Base-by-base conservation (phyloP, 192 early-diverging fungal species). In the Obelidium mucronatum region DNA sequence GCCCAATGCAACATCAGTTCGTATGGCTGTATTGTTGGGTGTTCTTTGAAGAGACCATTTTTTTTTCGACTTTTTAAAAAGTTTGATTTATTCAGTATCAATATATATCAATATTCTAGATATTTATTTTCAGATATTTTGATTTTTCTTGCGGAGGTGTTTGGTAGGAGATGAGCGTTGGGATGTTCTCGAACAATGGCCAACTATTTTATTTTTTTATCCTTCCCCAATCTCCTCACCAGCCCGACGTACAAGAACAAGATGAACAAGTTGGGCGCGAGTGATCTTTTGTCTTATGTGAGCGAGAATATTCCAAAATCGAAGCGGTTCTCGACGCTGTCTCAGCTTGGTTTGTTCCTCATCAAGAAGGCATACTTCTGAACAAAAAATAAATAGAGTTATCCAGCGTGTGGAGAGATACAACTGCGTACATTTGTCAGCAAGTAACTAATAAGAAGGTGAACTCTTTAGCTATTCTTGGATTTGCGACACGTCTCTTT, bases 231-330 rank as follows among this genome's bases (percentile, higher is more conserved):
- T 17, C 19, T 34, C 13, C 67, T n/a, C 40, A 13, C 19, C 26
- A 15, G 24, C n/a, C n/a, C n/a, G n/a, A n/a, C n/a, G n/a, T n/a
- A n/a, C n/a, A n/a, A n/a, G n/a, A n/a, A n/a, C 26, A 19, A 34
- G 15, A 84, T 84, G 83, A 76, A 79, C 62, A 77, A 62, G 39
- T 65, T 84, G 36, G 80, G 71, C 1, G 33, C 80, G 30, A 78
- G 81, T n/a, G 81, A 79, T 56, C 39, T 85, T 19, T 55, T 85
- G 4, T 40, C 42, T 5, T 80, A 79, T 35, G 78, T 77, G 0
- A 77, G 79, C 48, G 84, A 85, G 56, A 42, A 24, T 26, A 83
- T 85, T 1, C 73, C 81, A 2, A 85, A 81, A 58, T 74, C 40
- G 58, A 77, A 75, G 42, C 79, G 84, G 13, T 85, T 85, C 75